These are phyloP conservation scores for Dacryopinax spathularia DNA, from an alignment of 768 basidiomycete species.

Conservation along the genomic window DNA sequence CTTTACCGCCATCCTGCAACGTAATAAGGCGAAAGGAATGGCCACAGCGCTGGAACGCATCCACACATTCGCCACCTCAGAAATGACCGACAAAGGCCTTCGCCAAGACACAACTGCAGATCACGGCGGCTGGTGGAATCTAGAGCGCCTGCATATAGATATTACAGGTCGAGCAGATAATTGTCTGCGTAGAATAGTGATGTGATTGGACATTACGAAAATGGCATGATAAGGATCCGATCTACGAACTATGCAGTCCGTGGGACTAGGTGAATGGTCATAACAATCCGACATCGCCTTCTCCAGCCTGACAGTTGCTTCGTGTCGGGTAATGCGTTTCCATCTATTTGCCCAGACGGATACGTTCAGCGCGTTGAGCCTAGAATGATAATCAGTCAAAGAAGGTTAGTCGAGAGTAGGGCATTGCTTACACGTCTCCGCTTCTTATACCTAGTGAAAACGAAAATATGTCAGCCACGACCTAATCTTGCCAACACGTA, in stretches of 20 bases:
- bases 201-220: background rate
- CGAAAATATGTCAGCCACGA: constrained; percentile 13
- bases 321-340: background rate
- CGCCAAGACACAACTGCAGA: background rate
- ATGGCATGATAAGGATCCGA: background rate
- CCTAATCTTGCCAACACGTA: constrained; percentile 65
- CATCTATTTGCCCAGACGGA: constrained; percentile 17
- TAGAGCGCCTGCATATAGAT: no score
- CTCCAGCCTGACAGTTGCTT: no score
- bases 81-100: background rate
- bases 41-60: background rate
- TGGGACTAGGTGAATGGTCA: background rate
- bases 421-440: constrained; percentile 55
- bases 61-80: background rate
- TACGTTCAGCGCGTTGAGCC: constrained; percentile 19
- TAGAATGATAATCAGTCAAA: constrained; percentile 9
- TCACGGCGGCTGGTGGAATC: no score
- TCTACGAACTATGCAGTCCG: background rate
- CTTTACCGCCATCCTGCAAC: background rate
- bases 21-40: background rate
- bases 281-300: background rate
- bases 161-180: no score
- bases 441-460: constrained; percentile 58
- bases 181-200: no score
- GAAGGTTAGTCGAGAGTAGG: background rate